Conservation (phyloP, 768 basidiomycete genomes). For the Termitomyces sp. region DNA sequence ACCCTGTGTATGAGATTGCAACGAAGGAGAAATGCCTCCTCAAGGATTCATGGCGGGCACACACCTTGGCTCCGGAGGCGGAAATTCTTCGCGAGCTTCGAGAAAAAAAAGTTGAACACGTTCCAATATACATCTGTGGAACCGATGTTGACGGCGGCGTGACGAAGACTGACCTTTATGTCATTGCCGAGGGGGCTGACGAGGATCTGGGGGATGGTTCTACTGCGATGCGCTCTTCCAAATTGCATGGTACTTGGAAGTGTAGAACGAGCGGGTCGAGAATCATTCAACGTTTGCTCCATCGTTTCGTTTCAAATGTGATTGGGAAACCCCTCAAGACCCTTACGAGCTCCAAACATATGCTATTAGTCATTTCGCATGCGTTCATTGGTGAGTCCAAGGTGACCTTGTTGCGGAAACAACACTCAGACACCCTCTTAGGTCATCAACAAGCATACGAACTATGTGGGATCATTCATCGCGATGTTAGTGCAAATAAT, state of each 20-base stretch:
- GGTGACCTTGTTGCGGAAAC: background rate
- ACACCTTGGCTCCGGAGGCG: constrained; percentile 9
- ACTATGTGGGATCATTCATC: constrained; percentile 4
- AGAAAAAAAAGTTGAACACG: constrained; percentile 7
- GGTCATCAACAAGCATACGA: constrained; percentile 9
- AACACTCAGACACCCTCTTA: background rate
- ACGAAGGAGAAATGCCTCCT: too few relatives aligned
- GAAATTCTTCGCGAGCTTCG: constrained; percentile 15
- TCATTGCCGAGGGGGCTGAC: background rate
- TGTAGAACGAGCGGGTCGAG: background rate
- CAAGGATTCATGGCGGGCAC: too few relatives aligned
- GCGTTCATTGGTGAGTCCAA: constrained; percentile 17
- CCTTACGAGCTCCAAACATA: constrained; percentile 7
- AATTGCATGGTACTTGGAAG: background rate
- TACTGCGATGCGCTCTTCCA: too few relatives aligned
- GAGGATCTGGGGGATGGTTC: background rate
- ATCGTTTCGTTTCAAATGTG: constrained; percentile 11
- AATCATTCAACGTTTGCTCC: constrained; percentile 11
- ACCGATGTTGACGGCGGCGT: constrained; percentile 19
- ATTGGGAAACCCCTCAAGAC: constrained; percentile 10
- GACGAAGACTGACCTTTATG: constrained; percentile 12
- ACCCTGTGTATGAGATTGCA: background rate
- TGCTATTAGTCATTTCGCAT: constrained; percentile 15
- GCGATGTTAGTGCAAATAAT: constrained; percentile 7
- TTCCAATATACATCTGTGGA: constrained; percentile 21